Evolutionary conservation across 2,329 filamentous ascomycete species (phyloP).

Genomic region (Penicillium fuscoglaucum): DNA sequence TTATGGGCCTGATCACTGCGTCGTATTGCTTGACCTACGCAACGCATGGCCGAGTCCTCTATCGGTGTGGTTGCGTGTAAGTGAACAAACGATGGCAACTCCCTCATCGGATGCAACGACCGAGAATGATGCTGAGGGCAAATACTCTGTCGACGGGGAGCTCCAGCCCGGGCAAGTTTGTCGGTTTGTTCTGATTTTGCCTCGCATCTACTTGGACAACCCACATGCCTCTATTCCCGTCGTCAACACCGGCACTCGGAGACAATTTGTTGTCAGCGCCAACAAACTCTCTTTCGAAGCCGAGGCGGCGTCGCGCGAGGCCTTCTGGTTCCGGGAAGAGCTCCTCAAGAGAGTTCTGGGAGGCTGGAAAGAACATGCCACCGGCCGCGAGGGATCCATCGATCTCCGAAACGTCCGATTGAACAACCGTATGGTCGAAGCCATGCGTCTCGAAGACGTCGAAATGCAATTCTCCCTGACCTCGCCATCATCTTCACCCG

Average conservation of each 20-base stretch:
- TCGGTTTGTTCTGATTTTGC: slow-evolving; percentile 73
- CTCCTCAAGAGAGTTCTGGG: slow-evolving; percentile 71
- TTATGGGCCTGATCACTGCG: slow-evolving; percentile 64
- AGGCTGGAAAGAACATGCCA: slow-evolving; percentile 66
- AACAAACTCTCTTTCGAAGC: slow-evolving; percentile 75
- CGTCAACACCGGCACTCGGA: slow-evolving; percentile 75
- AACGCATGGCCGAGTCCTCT: slow-evolving; percentile 88
- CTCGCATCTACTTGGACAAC: slow-evolving; percentile 72
- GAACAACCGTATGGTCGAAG: slow-evolving; percentile 76
- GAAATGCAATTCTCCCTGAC: slow-evolving; percentile 57
- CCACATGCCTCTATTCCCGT: slow-evolving; percentile 76
- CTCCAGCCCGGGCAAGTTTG: slow-evolving; percentile 64
- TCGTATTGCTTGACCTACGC: slow-evolving; percentile 78
- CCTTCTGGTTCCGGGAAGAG: slow-evolving; percentile 88
- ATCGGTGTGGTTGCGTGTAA: slow-evolving; percentile 60
- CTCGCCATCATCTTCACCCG: slow-evolving; percentile 36
- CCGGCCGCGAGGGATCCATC: slow-evolving; percentile 63
- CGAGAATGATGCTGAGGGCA: slow-evolving; percentile 25
- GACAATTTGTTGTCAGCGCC: slow-evolving; percentile 89
- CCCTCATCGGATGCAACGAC: slow-evolving; percentile 7
- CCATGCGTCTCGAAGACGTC: slow-evolving; percentile 76
- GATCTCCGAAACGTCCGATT: slow-evolving; percentile 76
- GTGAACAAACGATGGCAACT: slow-evolving; percentile 26
- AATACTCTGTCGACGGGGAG: slow-evolving; percentile 44
- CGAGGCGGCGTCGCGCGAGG: slow-evolving; percentile 75